A percentile compares a stretch with the other conserved stretches of the same genome.
Evolutionary conservation across 2,329 filamentous ascomycete genomes (phyloP).

Genomic region (Pseudogymnoascus destructans): DNA sequence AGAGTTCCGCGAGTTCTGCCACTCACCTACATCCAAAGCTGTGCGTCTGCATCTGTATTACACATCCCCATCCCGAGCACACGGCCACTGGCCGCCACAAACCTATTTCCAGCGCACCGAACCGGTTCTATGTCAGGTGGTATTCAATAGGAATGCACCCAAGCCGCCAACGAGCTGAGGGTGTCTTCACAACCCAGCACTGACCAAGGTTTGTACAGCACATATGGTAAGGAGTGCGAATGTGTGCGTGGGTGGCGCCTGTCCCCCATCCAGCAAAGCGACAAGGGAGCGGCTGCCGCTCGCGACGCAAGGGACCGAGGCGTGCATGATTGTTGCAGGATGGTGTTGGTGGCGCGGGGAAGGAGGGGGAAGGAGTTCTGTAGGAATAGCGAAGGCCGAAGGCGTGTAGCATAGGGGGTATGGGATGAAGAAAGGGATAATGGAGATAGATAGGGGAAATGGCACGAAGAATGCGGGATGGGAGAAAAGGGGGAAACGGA

Average conservation of each 20-base stretch:
- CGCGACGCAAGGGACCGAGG: background rate
- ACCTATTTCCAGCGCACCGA: background rate
- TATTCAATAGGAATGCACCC: background rate
- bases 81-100: background rate
- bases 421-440: background rate
- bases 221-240: background rate
- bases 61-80: background rate
- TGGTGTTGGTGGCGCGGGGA: background rate
- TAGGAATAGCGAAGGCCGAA: background rate
- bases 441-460: background rate
- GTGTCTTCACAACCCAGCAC: background rate
- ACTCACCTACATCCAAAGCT: background rate
- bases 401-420: no score
- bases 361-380: background rate
- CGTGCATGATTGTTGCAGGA: background rate
- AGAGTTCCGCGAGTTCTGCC: background rate
- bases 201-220: background rate
- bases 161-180: background rate
- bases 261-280: background rate
- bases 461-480: background rate
- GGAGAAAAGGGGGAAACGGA: background rate
- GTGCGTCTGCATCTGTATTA: background rate
- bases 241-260: background rate
- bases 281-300: conserved; percentile 1
- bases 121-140: background rate